Evolutionary conservation across 2,329 filamentous ascomycete genomes (phyloP).

Genomic region (Sclerotinia sclerotiorum): DNA sequence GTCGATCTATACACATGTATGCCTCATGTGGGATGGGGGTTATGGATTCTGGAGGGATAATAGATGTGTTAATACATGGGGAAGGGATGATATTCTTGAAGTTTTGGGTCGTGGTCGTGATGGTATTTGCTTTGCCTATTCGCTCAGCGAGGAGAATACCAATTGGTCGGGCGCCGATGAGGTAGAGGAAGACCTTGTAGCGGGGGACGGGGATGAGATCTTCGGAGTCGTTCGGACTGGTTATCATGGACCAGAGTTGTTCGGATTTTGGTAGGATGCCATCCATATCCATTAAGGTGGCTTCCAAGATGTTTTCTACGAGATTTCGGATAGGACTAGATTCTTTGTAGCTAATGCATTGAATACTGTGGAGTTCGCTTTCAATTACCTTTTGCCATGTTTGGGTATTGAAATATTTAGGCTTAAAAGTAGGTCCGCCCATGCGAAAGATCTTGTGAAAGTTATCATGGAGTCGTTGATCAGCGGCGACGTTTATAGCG

Average conservation of each 20-base stretch:
- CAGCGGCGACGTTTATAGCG: slow-evolving; percentile 22
- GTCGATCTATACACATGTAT: slow-evolving; percentile 51
- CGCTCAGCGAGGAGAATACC: slow-evolving; percentile 28
- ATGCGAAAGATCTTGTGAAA: slow-evolving; percentile 22
- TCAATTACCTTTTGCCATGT: slow-evolving; percentile 16
- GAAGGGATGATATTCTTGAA: background rate
- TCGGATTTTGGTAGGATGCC: background rate
- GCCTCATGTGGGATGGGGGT: background rate
- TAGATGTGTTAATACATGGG: background rate
- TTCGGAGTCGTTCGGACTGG: slow-evolving; percentile 9
- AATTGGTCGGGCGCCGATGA: slow-evolving; percentile 25
- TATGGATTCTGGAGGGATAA: background rate
- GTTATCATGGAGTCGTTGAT: slow-evolving; percentile 25
- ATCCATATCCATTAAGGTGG: slow-evolving; percentile 17
- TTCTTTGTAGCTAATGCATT: slow-evolving; percentile 9
- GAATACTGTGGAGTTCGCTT: background rate
- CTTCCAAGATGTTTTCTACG: slow-evolving; percentile 13
- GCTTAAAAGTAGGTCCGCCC: background rate
- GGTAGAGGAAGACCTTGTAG: slow-evolving; percentile 32
- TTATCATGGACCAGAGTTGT: slow-evolving; percentile 23
- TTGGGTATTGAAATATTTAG: slow-evolving; percentile 4
- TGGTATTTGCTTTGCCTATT: slow-evolving; percentile 23
- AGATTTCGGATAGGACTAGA: slow-evolving; percentile 4
- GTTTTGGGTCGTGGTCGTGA: background rate
- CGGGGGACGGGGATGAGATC: slow-evolving; percentile 23